Evolutionary conservation across 2,329 filamentous ascomycete species (phyloP), one percentile per base, ranked within the genome.

Genomic region (Botryotinia convoluta): DNA sequence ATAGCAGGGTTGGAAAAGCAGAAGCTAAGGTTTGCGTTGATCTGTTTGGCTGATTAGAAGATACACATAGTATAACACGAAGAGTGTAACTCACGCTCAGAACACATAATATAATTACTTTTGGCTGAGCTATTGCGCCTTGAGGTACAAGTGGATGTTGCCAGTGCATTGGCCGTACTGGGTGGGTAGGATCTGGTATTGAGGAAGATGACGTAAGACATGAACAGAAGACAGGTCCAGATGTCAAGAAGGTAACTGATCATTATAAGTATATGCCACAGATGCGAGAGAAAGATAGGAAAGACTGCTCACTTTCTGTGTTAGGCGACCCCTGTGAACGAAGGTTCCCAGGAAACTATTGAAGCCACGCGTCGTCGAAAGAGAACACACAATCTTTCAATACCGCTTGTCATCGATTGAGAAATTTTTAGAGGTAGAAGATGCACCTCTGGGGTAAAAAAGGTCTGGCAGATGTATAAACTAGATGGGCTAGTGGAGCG

Each of bases 271-370:
- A 62, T 62, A 8, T 20, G 9, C 9, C 0, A 37, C 9, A 60
- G 5, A 18, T 8, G 2, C 7, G 9, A n/a, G n/a, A 20, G 18
- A 59, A 35, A 18, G 12, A 29, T 1, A 6, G 5, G 9, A 37
- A 42, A 42, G 10, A 42, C 2, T 20, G n/a, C 60, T 39, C 22
- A 62, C 22, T n/a, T 26, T 22, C 5, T 42, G 18, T 0, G 8
- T 3, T 18, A 22, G 9, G 32, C 26, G 4, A 12, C 59, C 20
- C 1, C 0, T 12, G 1, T 8, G 3, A 61, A 57, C 1, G n/a
- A 3, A 57, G 14, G 14, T 3, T 16, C 26, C 5, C 12, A 29
- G 29, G 2, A 20, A 18, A 59, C 0, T 59, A 20, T n/a, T 3
- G 3, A 10, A 57, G 26, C 14, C 3, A 57, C 2, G 8, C 5